phyloP scores from a whole-genome alignment of 495 filamentous ascomycete genomes.

The Neurospora sp. region DNA sequence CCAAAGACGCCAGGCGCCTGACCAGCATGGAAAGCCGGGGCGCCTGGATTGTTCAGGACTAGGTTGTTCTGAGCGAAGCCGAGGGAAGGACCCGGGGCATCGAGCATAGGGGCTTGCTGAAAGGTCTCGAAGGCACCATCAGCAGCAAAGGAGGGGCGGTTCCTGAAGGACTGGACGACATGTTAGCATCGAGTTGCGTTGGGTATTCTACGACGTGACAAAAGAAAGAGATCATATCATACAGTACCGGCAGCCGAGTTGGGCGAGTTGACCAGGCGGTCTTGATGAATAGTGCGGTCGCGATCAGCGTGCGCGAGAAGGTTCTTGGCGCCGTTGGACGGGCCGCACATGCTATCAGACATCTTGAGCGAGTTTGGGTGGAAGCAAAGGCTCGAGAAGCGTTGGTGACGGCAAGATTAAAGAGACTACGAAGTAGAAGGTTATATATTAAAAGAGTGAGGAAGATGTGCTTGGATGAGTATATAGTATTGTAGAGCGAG shows the following conservation, averaged over 20 bases:
- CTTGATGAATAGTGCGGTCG: slow-evolving; percentile 78
- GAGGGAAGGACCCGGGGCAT: neutral
- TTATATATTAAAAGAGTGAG: neutral
- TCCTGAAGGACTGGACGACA: slow-evolving; percentile 22
- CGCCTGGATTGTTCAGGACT: slow-evolving; percentile 2
- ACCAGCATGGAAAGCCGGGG: neutral
- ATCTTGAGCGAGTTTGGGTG: slow-evolving; percentile 33
- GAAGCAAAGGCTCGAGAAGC: neutral
- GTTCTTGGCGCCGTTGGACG: slow-evolving; percentile 78
- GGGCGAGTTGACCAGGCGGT: slow-evolving; percentile 37
- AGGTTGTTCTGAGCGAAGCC: neutral
- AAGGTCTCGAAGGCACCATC: slow-evolving; percentile 14
- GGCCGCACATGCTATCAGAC: slow-evolving; percentile 78
- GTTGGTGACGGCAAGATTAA: neutral
- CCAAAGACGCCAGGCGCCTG: neutral
- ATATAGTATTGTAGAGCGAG: neutral
- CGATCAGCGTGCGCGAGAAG: slow-evolving; percentile 71
- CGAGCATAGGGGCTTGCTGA: slow-evolving; percentile 7
- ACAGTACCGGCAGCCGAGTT: slow-evolving; percentile 11
- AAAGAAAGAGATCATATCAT: neutral
- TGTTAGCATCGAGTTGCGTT: neutral
- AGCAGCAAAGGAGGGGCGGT: slow-evolving; percentile 5
- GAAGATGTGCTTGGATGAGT: neutral
- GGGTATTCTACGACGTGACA: neutral
- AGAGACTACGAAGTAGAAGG: neutral